Evolutionary conservation across 305 asterid genomes (phyloP).

Genomic region (Fraxinus sp.): DNA sequence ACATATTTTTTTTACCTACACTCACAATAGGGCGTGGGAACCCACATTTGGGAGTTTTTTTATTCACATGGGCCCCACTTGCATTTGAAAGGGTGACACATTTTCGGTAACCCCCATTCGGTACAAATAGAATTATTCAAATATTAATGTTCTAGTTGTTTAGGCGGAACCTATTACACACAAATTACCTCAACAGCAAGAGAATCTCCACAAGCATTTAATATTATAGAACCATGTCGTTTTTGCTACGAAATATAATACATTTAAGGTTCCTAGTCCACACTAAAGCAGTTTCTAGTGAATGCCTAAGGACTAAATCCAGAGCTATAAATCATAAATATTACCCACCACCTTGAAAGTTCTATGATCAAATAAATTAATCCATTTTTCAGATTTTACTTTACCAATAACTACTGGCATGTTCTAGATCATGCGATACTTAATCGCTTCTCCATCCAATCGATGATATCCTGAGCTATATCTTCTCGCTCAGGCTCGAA

Average conservation of each 20-base stretch:
- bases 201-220: not conserved
- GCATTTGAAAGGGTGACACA: no score
- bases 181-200: not conserved
- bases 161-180: not conserved
- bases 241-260: not conserved
- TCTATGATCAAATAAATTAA: not conserved
- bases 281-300: not conserved
- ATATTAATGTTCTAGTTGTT: not conserved
- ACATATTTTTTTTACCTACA: no score
- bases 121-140: no score
- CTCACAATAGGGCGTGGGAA: no score
- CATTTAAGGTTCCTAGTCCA: not conserved
- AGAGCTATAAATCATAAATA: not conserved
- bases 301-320: not conserved
- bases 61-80: no score
- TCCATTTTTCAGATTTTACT: not conserved
- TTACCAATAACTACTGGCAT: not conserved
- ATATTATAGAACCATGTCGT: not conserved
- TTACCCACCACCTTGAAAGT: not conserved
- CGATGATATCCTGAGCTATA: conserved; percentile 78
- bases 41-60: no score
- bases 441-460: conserved; percentile 82
- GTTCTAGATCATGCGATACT: conserved; percentile 21
- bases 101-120: no score
- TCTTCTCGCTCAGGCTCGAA: conserved; percentile 97